phyloP scores from a whole-genome alignment of 1,284 basidiomycete genomes.

The Taiwanofungus camphoratus region DNA sequence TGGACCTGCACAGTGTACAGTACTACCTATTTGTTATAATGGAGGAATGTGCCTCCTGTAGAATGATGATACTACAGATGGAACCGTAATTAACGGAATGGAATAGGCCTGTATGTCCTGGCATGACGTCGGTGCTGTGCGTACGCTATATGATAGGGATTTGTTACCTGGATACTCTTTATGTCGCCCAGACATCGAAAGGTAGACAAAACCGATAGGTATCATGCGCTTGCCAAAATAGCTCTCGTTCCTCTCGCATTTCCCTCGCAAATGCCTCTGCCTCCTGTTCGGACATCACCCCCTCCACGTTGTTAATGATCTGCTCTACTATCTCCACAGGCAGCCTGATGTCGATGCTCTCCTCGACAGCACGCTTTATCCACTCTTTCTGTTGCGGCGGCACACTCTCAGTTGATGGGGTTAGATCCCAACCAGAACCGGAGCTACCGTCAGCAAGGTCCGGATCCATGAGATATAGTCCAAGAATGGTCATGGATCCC shows the following conservation, averaged over 20 bases:
- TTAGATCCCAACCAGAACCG: slow-evolving; percentile 19
- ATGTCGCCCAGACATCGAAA: slow-evolving; percentile 37
- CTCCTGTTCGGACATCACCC: slow-evolving; percentile 35
- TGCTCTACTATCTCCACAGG: slow-evolving; percentile 40
- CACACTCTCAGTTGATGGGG: slow-evolving; percentile 34
- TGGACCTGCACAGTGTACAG: no score
- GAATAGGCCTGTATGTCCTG: no score
- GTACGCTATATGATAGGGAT: no score
- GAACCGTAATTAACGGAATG: no score
- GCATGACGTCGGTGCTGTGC: no score
- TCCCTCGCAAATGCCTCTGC: slow-evolving; percentile 28
- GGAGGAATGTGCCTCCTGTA: no score
- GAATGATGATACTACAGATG: no score
- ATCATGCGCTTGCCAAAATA: slow-evolving; percentile 35
- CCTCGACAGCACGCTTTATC: slow-evolving; percentile 33
- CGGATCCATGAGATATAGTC: slow-evolving; percentile 43
- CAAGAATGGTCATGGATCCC: slow-evolving; percentile 35
- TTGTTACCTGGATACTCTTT: no score
- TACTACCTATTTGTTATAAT: no score
- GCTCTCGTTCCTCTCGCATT: slow-evolving; percentile 30
- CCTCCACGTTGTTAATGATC: slow-evolving; percentile 34
- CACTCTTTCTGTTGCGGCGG: slow-evolving; percentile 42
- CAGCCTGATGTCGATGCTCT: slow-evolving; percentile 29
- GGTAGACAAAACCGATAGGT: slow-evolving; percentile 43
- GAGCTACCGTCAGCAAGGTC: slow-evolving; percentile 25